Evolutionary conservation across 805 yeast species (phyloP).

Genomic region (Pichia deserticola): DNA sequence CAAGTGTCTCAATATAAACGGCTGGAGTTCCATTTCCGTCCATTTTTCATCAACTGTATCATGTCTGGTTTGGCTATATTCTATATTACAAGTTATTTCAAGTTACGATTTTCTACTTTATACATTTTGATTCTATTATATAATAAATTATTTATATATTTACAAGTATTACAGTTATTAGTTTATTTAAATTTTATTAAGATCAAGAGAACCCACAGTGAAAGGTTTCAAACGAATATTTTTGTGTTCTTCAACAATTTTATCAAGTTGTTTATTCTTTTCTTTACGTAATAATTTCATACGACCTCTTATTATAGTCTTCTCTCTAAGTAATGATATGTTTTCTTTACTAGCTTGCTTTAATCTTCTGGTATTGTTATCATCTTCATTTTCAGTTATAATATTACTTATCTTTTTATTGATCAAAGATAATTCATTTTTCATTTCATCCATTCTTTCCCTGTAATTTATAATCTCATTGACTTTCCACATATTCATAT

Average conservation of each 20-base stretch:
- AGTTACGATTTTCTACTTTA: too few relatives aligned
- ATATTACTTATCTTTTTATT: neutral
- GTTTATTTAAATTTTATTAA: neutral
- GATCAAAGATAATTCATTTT: neutral
- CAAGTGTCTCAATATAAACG: too few relatives aligned
- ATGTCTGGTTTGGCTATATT: too few relatives aligned
- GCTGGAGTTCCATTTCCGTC: too few relatives aligned
- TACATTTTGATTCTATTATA: too few relatives aligned
- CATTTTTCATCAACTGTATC: too few relatives aligned
- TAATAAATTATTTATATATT: too few relatives aligned
- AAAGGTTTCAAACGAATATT: neutral
- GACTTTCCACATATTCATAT: neutral
- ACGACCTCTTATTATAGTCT: neutral
- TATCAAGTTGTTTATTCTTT: neutral
- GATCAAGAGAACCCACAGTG: constrained; percentile 1
- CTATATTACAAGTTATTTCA: too few relatives aligned
- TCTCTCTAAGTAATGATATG: neutral
- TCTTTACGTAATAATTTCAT: constrained; percentile 2
- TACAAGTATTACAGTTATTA: too few relatives aligned
- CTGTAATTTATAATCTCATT: neutral
- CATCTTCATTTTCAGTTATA: neutral
- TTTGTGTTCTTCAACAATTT: neutral
- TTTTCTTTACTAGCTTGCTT: neutral
- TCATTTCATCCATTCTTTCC: neutral
- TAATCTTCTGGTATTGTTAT: neutral